Evolutionary conservation across 305 asterid species (phyloP).

Genomic region (Vinca major): DNA sequence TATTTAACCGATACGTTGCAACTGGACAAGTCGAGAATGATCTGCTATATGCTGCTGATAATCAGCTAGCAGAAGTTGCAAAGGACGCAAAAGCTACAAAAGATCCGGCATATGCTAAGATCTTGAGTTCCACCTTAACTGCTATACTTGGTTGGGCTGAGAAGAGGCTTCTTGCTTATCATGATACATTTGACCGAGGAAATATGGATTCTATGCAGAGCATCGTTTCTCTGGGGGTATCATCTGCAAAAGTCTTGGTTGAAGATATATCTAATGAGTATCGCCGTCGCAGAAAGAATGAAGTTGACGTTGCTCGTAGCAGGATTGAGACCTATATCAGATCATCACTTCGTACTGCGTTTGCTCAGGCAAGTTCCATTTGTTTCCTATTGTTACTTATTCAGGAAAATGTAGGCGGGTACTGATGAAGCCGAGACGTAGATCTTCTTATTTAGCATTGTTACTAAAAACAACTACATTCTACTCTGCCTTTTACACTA

Average conservation of each 20-base stretch:
- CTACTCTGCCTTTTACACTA: background rate
- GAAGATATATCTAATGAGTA: slow-evolving; percentile 93
- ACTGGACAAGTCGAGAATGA: slow-evolving; percentile 75
- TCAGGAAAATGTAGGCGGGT: background rate
- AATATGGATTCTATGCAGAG: slow-evolving; percentile 76
- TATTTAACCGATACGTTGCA: slow-evolving; percentile 75
- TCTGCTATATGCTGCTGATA: slow-evolving; percentile 66
- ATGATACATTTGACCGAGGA: slow-evolving; percentile 66
- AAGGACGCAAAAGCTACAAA: slow-evolving; percentile 81
- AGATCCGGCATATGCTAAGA: slow-evolving; percentile 62
- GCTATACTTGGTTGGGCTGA: slow-evolving; percentile 96
- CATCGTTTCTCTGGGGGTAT: slow-evolving; percentile 80
- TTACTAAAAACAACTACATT: background rate
- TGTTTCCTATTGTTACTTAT: slow-evolving; percentile 1
- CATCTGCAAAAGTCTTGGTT: slow-evolving; percentile 76
- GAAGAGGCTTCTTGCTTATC: slow-evolving; percentile 93
- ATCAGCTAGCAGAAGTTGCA: slow-evolving; percentile 74
- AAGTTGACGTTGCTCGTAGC: slow-evolving; percentile 78
- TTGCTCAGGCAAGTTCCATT: slow-evolving; percentile 86
- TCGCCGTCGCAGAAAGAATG: slow-evolving; percentile 78
- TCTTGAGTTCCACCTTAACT: slow-evolving; percentile 77
- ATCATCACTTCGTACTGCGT: slow-evolving; percentile 94
- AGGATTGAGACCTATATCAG: slow-evolving; percentile 90
- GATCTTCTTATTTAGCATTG: background rate
- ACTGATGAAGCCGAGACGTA: background rate